Evolutionary conservation across 1,139 yeast genomes (phyloP).

Genomic region (Nakaseomyces sp.): DNA sequence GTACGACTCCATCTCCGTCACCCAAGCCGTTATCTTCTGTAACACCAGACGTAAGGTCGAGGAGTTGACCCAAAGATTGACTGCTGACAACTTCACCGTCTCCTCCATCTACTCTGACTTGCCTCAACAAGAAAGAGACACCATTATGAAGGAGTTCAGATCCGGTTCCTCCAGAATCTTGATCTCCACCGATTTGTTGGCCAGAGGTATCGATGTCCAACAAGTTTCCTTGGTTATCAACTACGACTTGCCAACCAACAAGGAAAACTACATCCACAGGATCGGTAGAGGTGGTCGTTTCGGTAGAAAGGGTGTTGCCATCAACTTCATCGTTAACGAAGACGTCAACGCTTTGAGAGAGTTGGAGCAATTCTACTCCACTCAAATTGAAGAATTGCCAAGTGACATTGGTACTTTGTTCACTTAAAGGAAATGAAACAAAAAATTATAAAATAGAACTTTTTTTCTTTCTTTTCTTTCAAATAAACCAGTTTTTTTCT

Average conservation of each 20-base stretch:
- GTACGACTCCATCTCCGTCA: constrained; percentile 94
- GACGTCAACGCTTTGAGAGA: constrained; percentile 95
- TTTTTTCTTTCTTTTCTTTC: neutral
- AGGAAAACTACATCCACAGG: constrained; percentile 98
- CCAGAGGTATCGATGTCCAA: constrained; percentile 99
- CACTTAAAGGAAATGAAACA: constrained; percentile 18
- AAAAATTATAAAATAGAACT: neutral
- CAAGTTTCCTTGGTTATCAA: constrained; percentile 97
- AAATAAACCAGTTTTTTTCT: neutral
- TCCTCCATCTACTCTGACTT: constrained; percentile 97
- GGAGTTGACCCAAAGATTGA: constrained; percentile 79
- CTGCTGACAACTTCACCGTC: constrained; percentile 84
- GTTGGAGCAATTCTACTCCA: constrained; percentile 95
- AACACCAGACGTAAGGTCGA: constrained; percentile 98
- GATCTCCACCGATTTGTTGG: constrained; percentile 94
- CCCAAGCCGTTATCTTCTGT: constrained; percentile 99
- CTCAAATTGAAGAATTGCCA: constrained; percentile 98
- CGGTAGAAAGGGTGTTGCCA: constrained; percentile 99
- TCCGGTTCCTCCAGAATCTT: constrained; percentile 96
- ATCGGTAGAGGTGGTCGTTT: constrained; percentile 99
- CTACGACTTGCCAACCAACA: constrained; percentile 95
- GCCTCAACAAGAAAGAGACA: constrained; percentile 94
- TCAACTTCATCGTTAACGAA: constrained; percentile 87
- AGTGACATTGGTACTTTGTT: constrained; percentile 82
- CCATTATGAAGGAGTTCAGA: constrained; percentile 97